phyloP scores from a whole-genome alignment of 176 grass and related monocot genomes.

The Typha latifolia region DNA sequence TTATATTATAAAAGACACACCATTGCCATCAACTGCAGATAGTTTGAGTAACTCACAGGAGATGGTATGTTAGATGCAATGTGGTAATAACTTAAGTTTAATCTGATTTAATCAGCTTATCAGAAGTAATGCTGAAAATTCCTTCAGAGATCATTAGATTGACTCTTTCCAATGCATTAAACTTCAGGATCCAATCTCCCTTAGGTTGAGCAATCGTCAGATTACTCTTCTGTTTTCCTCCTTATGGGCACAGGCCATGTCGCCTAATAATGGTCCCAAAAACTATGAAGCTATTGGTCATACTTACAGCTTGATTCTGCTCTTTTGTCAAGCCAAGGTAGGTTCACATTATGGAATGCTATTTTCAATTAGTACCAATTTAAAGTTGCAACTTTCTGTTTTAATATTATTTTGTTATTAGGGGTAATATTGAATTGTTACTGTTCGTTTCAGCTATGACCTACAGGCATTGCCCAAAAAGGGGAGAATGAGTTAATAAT shows the following conservation, averaged over 20 bases:
- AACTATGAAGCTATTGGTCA: conserved; percentile 99
- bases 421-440: too few species aligned
- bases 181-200: conserved; percentile 57
- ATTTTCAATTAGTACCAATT: conserved; percentile 12
- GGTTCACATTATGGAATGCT: conserved; percentile 11
- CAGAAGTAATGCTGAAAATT: conserved; percentile 21
- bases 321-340: conserved; percentile 94
- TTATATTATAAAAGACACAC: conserved; percentile 46
- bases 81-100: not conserved
- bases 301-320: conserved; percentile 77
- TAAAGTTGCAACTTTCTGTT: conserved; percentile 2
- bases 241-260: conserved; percentile 89
- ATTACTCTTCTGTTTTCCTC: conserved; percentile 87
- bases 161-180: conserved; percentile 31
- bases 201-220: conserved; percentile 80
- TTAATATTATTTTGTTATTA: not conserved
- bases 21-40: conserved; percentile 48
- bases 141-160: conserved; percentile 23
- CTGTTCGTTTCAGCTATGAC: too few species aligned
- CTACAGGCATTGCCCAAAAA: too few species aligned
- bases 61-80: conserved; percentile 34
- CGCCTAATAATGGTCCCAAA: conserved; percentile 63
- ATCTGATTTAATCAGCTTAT: conserved; percentile 10
- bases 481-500: too few species aligned
- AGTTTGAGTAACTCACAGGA: conserved; percentile 39